These are phyloP conservation scores for Beverwykella pulmonaria DNA, from an alignment of 495 filamentous ascomycete genomes.

Conservation along the genomic window DNA sequence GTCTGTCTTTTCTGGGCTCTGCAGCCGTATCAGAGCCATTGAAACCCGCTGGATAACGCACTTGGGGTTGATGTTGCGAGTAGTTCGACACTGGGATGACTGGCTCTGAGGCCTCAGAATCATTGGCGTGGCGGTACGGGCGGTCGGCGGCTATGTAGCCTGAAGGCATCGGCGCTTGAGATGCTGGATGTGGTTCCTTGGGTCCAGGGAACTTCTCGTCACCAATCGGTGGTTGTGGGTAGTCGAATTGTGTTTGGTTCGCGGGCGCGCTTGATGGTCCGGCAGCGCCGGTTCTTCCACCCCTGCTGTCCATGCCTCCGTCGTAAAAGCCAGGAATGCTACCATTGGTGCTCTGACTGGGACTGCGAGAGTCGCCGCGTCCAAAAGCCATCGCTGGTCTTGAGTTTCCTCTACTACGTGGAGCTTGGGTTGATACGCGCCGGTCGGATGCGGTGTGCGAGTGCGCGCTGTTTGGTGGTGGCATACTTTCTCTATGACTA, in stretches of 20 bases:
- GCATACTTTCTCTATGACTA: conserved; percentile 34
- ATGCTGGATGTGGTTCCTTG: conserved; percentile 26
- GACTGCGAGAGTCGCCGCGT: conserved; percentile 41
- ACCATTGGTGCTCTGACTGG: conserved; percentile 47
- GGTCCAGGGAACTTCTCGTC: conserved; percentile 39
- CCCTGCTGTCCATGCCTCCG: conserved; percentile 32
- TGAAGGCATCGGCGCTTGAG: conserved; percentile 6
- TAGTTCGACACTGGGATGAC: conserved; percentile 14
- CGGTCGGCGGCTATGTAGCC: neutral
- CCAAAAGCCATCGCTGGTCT: conserved; percentile 43
- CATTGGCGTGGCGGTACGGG: conserved; percentile 35
- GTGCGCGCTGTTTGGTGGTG: conserved; percentile 23
- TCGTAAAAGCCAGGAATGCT: conserved; percentile 46
- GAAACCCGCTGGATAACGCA: conserved; percentile 33
- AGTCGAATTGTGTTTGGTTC: conserved; percentile 34
- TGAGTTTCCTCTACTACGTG: conserved; percentile 32
- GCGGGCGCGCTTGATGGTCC: conserved; percentile 23
- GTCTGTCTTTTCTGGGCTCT: conserved; percentile 23
- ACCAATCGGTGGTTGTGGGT: conserved; percentile 25
- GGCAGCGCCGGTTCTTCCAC: conserved; percentile 2
- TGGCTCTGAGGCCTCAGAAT: conserved; percentile 33
- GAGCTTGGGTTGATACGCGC: conserved; percentile 37
- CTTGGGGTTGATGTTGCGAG: conserved; percentile 2
- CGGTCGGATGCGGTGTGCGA: conserved; percentile 28
- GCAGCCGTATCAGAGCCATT: conserved; percentile 23